A percentile compares a stretch with the other conserved stretches of the same genome.
phyloP scores from a whole-genome alignment of 1,284 basidiomycete genomes.

The Prillingera fragicola region DNA sequence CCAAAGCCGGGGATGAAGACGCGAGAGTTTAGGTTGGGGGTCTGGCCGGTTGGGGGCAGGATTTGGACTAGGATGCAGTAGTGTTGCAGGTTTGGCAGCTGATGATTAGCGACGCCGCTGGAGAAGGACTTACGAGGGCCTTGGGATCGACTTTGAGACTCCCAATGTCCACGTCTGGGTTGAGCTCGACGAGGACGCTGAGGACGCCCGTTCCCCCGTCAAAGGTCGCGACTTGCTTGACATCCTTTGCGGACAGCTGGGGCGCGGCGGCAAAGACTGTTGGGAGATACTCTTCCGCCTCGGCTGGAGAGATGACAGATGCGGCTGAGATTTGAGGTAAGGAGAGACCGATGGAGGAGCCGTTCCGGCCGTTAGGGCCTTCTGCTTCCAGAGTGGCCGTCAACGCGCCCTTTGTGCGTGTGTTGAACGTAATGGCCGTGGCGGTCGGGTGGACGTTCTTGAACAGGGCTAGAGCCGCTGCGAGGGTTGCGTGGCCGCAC shows the following conservation, averaged over 20 bases:
- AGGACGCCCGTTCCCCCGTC: neutral
- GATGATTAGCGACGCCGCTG: no score
- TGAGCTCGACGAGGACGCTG: neutral
- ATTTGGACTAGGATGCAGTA: neutral
- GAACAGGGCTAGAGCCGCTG: conserved; percentile 13
- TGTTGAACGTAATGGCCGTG: conserved; percentile 16
- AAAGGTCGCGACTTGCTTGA: neutral
- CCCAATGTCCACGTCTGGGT: neutral
- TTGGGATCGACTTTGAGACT: neutral
- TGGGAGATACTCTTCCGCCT: neutral
- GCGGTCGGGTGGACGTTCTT: conserved; percentile 20
- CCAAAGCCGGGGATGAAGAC: conserved; percentile 23
- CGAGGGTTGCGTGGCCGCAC: conserved; percentile 34
- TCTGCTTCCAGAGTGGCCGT: conserved; percentile 5
- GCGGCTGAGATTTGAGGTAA: neutral
- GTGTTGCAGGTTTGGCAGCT: no score
- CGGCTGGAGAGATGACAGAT: neutral
- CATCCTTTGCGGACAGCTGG: neutral
- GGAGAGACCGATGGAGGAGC: neutral
- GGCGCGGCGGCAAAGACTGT: neutral
- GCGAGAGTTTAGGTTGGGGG: conserved; percentile 11
- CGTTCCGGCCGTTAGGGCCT: no score
- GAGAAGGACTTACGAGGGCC: neutral
- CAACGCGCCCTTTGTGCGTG: conserved; percentile 20
- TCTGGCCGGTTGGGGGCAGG: neutral